These are phyloP conservation scores for Botrytis fragariae DNA, from an alignment of 2,329 filamentous ascomycete species.

Conservation along the genomic window DNA sequence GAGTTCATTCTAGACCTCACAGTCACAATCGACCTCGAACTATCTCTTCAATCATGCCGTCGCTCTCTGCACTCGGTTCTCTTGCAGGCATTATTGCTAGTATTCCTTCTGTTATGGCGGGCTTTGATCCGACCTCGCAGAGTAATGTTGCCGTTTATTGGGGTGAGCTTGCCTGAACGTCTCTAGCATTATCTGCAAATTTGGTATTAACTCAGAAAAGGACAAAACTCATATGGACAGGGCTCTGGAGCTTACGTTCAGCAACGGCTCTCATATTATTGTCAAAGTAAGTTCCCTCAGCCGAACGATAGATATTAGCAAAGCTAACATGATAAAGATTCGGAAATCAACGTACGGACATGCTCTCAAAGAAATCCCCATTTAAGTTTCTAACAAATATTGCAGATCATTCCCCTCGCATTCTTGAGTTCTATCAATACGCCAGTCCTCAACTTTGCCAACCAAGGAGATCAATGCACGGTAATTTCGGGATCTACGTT, in stretches of 20 bases:
- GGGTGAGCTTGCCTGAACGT: slow-evolving; percentile 44
- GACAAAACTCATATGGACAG: slow-evolving; percentile 59
- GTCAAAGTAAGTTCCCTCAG: slow-evolving; percentile 47
- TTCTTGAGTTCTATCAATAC: slow-evolving; percentile 58
- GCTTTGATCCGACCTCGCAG: slow-evolving; percentile 45
- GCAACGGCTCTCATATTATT: slow-evolving; percentile 57
- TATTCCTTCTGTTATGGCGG: slow-evolving; percentile 40
- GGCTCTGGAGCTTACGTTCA: slow-evolving; percentile 48
- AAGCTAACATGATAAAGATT: slow-evolving; percentile 39
- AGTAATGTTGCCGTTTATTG: slow-evolving; percentile 65
- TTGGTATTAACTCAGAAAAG: slow-evolving; percentile 32
- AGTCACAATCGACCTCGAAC: not conserved
- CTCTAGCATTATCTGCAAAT: not conserved
- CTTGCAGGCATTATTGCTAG: slow-evolving; percentile 36
- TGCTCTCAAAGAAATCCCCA: too few relatives aligned
- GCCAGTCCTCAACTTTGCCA: slow-evolving; percentile 62
- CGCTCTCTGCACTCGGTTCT: slow-evolving; percentile 22
- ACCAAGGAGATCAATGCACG: slow-evolving; percentile 59
- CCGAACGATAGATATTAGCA: not conserved
- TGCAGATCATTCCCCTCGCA: slow-evolving; percentile 59
- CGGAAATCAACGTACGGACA: slow-evolving; percentile 46
- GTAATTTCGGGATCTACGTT: slow-evolving; percentile 56
- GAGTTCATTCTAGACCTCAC: not conserved
- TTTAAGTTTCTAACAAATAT: slow-evolving; percentile 23
- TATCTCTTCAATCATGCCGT: not conserved